phyloP scores from a whole-genome alignment of 2,329 filamentous ascomycete species.

The Coniochaeta prunicola region DNA sequence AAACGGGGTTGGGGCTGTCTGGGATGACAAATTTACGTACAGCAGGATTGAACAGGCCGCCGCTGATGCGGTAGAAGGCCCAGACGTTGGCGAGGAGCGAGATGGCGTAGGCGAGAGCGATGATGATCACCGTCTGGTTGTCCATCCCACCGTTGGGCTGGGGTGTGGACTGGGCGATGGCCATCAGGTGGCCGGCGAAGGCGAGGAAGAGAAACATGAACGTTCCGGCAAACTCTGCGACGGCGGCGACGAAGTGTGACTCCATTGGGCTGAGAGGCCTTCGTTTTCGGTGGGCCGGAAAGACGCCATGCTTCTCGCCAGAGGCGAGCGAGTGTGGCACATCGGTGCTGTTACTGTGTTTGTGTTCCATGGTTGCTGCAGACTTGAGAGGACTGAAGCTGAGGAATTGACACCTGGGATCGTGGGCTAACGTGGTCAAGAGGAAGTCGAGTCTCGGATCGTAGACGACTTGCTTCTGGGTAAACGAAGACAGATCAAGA shows the following conservation, averaged over 20 bases:
- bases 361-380: not conserved
- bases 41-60: conserved; percentile 44
- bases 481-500: not conserved
- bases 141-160: conserved; percentile 7
- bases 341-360: not conserved
- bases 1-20: not conserved
- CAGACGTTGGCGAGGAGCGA: conserved; percentile 47
- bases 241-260: conserved; percentile 27
- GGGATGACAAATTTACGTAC: conserved; percentile 23
- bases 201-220: conserved; percentile 42
- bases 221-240: conserved; percentile 45
- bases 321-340: not conserved
- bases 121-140: conserved; percentile 31
- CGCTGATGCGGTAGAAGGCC: conserved; percentile 48
- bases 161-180: conserved; percentile 16
- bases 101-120: conserved; percentile 41
- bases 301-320: not conserved
- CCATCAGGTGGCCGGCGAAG: conserved; percentile 17
- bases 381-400: not conserved
- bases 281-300: not conserved
- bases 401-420: not conserved
- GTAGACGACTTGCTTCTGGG: not conserved
- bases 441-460: not conserved
- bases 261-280: not conserved
- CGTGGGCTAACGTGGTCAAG: not conserved